Evolutionary conservation across 2,329 filamentous ascomycete species (phyloP).

Genomic region (Hysterium pulicare): DNA sequence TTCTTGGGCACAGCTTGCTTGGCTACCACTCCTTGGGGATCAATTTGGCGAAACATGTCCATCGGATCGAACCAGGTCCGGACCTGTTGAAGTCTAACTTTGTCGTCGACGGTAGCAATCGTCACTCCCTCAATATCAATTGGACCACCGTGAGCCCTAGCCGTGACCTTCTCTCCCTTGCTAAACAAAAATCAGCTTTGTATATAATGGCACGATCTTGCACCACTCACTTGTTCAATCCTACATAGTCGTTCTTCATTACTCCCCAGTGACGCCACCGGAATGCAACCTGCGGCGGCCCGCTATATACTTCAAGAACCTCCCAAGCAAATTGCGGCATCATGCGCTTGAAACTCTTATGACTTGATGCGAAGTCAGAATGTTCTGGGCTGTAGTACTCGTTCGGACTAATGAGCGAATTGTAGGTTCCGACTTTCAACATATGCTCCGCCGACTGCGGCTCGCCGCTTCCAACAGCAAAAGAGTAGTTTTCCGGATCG

Average conservation of each 20-base stretch:
- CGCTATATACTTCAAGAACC: conserved; percentile 65
- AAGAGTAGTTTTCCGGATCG: conserved; percentile 57
- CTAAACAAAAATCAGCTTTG: conserved; percentile 33
- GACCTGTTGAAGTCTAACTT: conserved; percentile 55
- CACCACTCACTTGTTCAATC: conserved; percentile 59
- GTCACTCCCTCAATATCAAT: conserved; percentile 65
- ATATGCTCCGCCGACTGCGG: conserved; percentile 60
- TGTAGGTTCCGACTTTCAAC: conserved; percentile 67
- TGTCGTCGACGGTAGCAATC: conserved; percentile 60
- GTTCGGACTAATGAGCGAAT: conserved; percentile 62
- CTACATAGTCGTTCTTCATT: conserved; percentile 65
- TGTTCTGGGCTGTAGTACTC: conserved; percentile 62
- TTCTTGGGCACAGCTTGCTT: conserved; percentile 40
- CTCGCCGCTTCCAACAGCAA: conserved; percentile 61
- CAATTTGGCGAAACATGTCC: conserved; percentile 66
- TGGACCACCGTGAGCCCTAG: conserved; percentile 57
- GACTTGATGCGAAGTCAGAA: conserved; percentile 60
- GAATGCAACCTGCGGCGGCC: conserved; percentile 60
- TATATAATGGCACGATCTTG: not conserved
- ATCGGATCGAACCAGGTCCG: conserved; percentile 66
- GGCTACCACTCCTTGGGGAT: conserved; percentile 47
- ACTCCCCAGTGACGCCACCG: conserved; percentile 66
- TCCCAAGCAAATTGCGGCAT: conserved; percentile 72
- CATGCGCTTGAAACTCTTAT: conserved; percentile 71
- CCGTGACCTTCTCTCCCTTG: conserved; percentile 60